Conservation (phyloP, 257 asterid species). For the Ehretia macrophylla region DNA sequence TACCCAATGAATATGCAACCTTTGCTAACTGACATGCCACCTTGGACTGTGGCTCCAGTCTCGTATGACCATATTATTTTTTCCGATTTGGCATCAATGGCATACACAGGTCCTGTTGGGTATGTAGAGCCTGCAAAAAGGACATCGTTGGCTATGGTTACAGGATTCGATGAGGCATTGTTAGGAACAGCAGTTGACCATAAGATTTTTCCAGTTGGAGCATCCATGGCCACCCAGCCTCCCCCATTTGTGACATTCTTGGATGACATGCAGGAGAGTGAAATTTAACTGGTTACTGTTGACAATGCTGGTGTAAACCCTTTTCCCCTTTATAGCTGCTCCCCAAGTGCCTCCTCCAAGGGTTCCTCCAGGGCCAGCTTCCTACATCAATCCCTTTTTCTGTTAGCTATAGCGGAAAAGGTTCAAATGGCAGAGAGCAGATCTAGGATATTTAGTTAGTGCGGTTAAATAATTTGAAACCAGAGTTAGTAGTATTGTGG, state of each 20-base stretch:
- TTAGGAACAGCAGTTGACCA: constrained; percentile 45
- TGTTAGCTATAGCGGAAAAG: neutral
- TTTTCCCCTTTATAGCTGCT: constrained; percentile 30
- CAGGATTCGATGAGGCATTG: constrained; percentile 27
- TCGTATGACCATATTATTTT: constrained; percentile 36
- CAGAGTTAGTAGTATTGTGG: too few relatives aligned
- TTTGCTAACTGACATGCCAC: constrained; percentile 34
- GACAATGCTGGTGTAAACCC: constrained; percentile 41
- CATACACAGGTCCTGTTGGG: constrained; percentile 35
- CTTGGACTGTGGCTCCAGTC: constrained; percentile 34
- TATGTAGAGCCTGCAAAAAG: constrained; percentile 33
- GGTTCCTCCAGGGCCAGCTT: constrained; percentile 36
- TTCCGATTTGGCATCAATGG: constrained; percentile 28
- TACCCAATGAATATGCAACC: constrained; percentile 39
- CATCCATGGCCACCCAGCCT: constrained; percentile 46
- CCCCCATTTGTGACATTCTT: constrained; percentile 29
- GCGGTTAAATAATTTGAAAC: too few relatives aligned
- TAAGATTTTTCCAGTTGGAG: constrained; percentile 26
- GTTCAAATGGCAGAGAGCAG: too few relatives aligned
- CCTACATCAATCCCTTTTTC: constrained; percentile 15
- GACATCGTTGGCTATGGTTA: constrained; percentile 39
- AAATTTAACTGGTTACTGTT: constrained; percentile 17
- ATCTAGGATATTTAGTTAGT: too few relatives aligned
- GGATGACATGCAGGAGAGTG: constrained; percentile 29
- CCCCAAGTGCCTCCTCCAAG: constrained; percentile 44